Percentiles rank a stretch among this genome's conserved stretches.
phyloP scores from a whole-genome alignment of 805 yeast species.

The Spathaspora gorwiae region DNA sequence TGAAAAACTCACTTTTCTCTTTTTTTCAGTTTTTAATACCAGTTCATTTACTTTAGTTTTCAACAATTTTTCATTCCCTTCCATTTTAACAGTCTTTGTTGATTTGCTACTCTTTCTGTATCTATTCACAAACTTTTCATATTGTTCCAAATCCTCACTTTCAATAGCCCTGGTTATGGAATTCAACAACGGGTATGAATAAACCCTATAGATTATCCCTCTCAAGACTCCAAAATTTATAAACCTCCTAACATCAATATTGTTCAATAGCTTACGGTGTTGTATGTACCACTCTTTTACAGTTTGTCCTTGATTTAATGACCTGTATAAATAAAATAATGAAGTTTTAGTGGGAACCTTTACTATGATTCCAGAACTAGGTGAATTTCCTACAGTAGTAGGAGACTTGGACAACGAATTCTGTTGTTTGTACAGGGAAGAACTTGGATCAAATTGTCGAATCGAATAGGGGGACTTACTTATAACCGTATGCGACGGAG shows the following conservation, averaged over 20 bases:
- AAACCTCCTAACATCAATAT: constrained; percentile 80
- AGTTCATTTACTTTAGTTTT: constrained; percentile 19
- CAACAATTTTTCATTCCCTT: constrained; percentile 9
- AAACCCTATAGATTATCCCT: constrained; percentile 76
- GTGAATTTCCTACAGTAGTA: constrained; percentile 3
- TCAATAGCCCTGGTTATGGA: constrained; percentile 37
- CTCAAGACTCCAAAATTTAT: constrained; percentile 81
- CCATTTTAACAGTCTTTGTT: background rate
- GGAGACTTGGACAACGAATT: constrained; percentile 6
- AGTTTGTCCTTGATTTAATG: constrained; percentile 72
- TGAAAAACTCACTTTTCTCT: constrained; percentile 35
- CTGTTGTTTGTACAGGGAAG: constrained; percentile 10
- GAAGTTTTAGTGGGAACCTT: constrained; percentile 58
- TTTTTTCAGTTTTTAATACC: constrained; percentile 13
- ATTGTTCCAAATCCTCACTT: constrained; percentile 10
- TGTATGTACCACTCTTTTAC: constrained; percentile 79
- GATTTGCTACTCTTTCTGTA: constrained; percentile 2
- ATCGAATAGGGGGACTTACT: background rate
- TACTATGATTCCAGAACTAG: constrained; percentile 6
- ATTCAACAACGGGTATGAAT: constrained; percentile 64
- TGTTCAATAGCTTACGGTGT: constrained; percentile 51
- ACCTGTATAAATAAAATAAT: constrained; percentile 68
- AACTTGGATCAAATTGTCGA: background rate
- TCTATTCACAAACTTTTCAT: constrained; percentile 3
- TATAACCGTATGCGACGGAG: constrained; percentile 1